Evolutionary conservation across 768 basidiomycete genomes (phyloP), one percentile per base, ranked within the genome.

Genomic region (Kwoniella sp.): DNA sequence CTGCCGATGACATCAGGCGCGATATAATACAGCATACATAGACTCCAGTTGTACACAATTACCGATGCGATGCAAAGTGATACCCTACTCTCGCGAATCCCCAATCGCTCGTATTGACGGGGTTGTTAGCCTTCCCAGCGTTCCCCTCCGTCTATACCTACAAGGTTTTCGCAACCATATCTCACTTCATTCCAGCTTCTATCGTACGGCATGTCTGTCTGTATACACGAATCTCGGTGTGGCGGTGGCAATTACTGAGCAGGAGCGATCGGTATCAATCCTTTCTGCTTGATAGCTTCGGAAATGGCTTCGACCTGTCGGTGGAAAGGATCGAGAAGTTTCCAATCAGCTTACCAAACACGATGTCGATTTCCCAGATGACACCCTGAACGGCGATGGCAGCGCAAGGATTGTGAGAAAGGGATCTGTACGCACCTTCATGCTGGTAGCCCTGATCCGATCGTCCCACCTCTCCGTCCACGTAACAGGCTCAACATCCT

Each of bases 381-480:
- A n/a, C n/a, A 13, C 34, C 13, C 13, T 34, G 5, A 34, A 13
- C 34, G 34, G 29, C 28, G 47, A 7, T 48, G 23, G 4, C 4
- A 20, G 5, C 23, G n/a, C 12, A 48, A 63, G 9, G 4, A 26
- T 4, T 2, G 13, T 15, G 47, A 34, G 50, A 55, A 29, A 11
- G 31, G 15, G 47, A 15, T 20, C 30, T 22, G 28, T 23, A 37
- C 87, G 71, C 79, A 94, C 93, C 76, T 91, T 91, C 30, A 91
- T 88, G 48, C 91, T 91, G 0, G 90, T 93, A 71, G 88, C 85
- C 69, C 92, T 87, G 76, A 97, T 97, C 77, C 94, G 90, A 76
- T 86, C 87, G 78, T 99, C 96, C 96, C 96, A 99, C 60, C 90
- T 86, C 82, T 95, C 94, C 0, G 93, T 97, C 82, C 90, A 90